Conservation (phyloP, 2,329 filamentous ascomycete genomes). For the Cercospora sesami region DNA sequence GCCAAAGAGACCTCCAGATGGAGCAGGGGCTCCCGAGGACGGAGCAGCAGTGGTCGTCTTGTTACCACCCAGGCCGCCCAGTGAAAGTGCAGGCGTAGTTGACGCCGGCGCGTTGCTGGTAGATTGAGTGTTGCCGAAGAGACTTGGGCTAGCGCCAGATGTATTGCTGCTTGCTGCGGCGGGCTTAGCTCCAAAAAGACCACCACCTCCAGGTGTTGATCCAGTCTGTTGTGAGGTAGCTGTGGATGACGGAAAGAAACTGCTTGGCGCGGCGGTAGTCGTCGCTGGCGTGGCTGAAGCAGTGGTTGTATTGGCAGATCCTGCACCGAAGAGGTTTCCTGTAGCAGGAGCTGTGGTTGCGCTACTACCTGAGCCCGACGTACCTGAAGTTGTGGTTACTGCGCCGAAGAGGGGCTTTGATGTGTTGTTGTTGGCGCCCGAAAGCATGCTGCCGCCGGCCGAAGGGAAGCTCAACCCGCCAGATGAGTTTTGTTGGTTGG, state of each 20-base stretch:
- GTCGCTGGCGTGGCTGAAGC: slow-evolving; percentile 6
- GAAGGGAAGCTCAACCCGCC: slow-evolving; percentile 4
- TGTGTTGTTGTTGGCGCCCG: not conserved
- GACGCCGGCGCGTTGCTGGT: slow-evolving; percentile 6
- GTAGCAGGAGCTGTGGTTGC: slow-evolving; percentile 15
- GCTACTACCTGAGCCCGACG: not conserved
- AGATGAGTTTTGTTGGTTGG: slow-evolving; percentile 10
- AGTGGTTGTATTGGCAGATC: slow-evolving; percentile 12
- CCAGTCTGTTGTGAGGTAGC: slow-evolving; percentile 12
- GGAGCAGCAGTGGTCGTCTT: slow-evolving; percentile 5
- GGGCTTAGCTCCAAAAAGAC: slow-evolving; percentile 6
- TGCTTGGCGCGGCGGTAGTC: slow-evolving; percentile 3
- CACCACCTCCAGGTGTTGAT: not conserved
- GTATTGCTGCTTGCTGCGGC: slow-evolving; percentile 1
- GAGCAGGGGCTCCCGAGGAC: not conserved
- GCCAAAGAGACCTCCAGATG: slow-evolving; percentile 9
- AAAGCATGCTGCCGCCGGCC: not conserved
- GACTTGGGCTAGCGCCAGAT: slow-evolving; percentile 10
- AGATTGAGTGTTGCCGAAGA: slow-evolving; percentile 16
- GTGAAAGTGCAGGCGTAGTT: slow-evolving; percentile 5
- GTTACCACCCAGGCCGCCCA: slow-evolving; percentile 6
- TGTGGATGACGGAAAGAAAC: slow-evolving; percentile 14
- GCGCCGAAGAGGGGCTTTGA: not conserved
- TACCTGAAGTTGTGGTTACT: not conserved
- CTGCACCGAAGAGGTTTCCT: slow-evolving; percentile 5